Base-by-base conservation (phyloP, 306 rosid species). In the Fagus sylvatica region DNA sequence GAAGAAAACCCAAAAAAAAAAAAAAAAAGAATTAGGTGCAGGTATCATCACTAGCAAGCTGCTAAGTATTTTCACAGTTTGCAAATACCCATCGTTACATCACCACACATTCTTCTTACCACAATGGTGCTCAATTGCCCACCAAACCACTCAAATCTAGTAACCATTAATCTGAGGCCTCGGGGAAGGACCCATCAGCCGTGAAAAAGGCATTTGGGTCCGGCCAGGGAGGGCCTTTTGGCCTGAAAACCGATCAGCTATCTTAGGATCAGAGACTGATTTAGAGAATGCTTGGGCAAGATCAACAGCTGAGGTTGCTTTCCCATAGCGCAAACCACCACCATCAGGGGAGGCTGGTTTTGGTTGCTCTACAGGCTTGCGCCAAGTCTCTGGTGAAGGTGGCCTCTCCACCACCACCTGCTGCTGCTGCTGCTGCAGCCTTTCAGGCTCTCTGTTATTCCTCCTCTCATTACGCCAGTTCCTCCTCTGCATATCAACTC, bases 121-220 rank as follows among this genome's bases (percentile, higher is more conserved):
- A 11, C 2, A 4, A 57, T 22, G 30, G 19, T 81, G 76, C 76
- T 75, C 72, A 73, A 66, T 7, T 66, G 79, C 74, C 81, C 74
- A 74, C 74, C 60, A 48, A 76, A 74, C 36, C 61, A 66, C 43
- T 41, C 39, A 4, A 42, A 78, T 49, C 76, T 75, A 94, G 86
- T 92, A 95, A 66, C 99, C 99, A 81, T 95, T 95, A 68, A 95
- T 91, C 82, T 89, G 97, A 72, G 98, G 93, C 82, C 98, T 93
- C 37, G 96, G 76, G 5, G 96, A 80, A 6, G 97, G 88, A 42
- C 93, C 93, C 87, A 82, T 91, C 79, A 96, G 88, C 78, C 99
- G 89, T 0, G 99, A 96, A 82, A 96, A 96, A 4, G 99, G 98
- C 68, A 89, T 34, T 84, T 91, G 96, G 9, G 82, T 37, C 69